Conservation (phyloP, 495 filamentous ascomycete genomes). For the Niebla homalea region DNA sequence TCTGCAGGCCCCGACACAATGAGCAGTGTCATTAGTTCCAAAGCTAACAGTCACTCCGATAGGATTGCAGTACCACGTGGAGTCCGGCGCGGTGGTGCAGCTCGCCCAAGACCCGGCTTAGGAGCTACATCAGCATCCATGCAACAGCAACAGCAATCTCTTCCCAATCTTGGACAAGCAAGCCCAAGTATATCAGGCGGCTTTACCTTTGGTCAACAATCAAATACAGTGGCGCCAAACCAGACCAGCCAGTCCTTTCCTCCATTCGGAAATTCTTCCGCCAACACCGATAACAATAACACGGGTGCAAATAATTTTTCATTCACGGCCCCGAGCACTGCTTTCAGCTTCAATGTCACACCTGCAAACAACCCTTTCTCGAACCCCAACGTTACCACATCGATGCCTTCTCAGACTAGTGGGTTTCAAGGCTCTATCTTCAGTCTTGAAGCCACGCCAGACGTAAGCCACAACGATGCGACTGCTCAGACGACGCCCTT, state of each 20-base stretch:
- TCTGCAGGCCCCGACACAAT: too few relatives aligned
- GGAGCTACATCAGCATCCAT: constrained; percentile 2
- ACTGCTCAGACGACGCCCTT: not conserved
- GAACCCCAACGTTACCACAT: constrained; percentile 10
- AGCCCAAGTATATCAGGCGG: constrained; percentile 21
- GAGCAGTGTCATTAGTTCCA: too few relatives aligned
- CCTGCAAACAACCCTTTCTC: constrained; percentile 31
- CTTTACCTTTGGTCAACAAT: constrained; percentile 32
- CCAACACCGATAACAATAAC: constrained; percentile 1
- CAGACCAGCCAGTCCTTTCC: constrained; percentile 18
- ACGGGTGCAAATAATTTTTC: constrained; percentile 3
- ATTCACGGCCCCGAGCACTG: constrained; percentile 12
- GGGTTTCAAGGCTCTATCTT: constrained; percentile 28
- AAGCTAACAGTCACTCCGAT: not conserved
- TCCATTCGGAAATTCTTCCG: constrained; percentile 2
- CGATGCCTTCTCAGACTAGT: constrained; percentile 11
- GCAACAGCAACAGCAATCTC: constrained; percentile 1
- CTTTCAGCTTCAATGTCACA: constrained; percentile 20
- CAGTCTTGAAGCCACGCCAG: constrained; percentile 12
- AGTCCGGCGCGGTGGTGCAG: constrained; percentile 6
- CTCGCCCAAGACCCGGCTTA: constrained; percentile 2
- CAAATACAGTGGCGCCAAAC: constrained; percentile 34
- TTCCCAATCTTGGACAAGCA: constrained; percentile 5
- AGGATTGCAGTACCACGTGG: constrained; percentile 13
- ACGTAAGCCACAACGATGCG: not conserved